These are phyloP conservation scores for Porcisia hertigi DNA, from an alignment of 208 protist genomes.

Conservation along the genomic window DNA sequence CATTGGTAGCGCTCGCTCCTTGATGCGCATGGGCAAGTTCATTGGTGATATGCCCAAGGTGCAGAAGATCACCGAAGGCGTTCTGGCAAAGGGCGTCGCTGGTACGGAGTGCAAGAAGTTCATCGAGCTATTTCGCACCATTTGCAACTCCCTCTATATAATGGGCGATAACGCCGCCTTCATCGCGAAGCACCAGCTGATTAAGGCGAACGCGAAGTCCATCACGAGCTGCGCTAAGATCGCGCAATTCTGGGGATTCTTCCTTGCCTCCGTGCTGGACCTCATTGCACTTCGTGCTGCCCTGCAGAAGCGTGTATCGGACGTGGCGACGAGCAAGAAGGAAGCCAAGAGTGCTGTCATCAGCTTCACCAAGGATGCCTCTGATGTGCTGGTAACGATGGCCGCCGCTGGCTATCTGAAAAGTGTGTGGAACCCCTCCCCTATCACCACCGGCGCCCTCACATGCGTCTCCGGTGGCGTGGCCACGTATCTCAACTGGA, in stretches of 20 bases:
- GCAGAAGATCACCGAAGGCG: slow-evolving; percentile 43
- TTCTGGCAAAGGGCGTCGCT: slow-evolving; percentile 40
- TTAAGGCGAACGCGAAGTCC: slow-evolving; percentile 49
- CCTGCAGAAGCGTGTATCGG: slow-evolving; percentile 55
- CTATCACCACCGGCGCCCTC: slow-evolving; percentile 66
- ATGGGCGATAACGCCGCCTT: slow-evolving; percentile 89
- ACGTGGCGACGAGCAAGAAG: slow-evolving; percentile 63
- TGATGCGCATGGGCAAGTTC: slow-evolving; percentile 93
- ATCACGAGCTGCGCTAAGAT: slow-evolving; percentile 72
- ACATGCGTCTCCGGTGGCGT: slow-evolving; percentile 85
- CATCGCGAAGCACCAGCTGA: slow-evolving; percentile 79
- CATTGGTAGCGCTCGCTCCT: slow-evolving; percentile 78
- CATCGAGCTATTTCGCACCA: slow-evolving; percentile 82
- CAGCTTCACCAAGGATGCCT: slow-evolving; percentile 76
- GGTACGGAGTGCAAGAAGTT: slow-evolving; percentile 63
- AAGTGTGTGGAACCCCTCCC: slow-evolving; percentile 68
- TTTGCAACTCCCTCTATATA: slow-evolving; percentile 90
- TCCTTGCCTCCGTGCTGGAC: slow-evolving; percentile 87
- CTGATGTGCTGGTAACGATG: slow-evolving; percentile 85
- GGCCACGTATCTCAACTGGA: slow-evolving; percentile 91
- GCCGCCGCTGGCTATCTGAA: slow-evolving; percentile 82
- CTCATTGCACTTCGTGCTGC: slow-evolving; percentile 66
- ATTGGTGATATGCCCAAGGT: slow-evolving; percentile 87
- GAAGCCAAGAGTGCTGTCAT: slow-evolving; percentile 78
- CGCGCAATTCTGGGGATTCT: slow-evolving; percentile 93